Conservation (phyloP, 192 early-diverging fungal genomes). For the Fimicolochytrium jonesii region DNA sequence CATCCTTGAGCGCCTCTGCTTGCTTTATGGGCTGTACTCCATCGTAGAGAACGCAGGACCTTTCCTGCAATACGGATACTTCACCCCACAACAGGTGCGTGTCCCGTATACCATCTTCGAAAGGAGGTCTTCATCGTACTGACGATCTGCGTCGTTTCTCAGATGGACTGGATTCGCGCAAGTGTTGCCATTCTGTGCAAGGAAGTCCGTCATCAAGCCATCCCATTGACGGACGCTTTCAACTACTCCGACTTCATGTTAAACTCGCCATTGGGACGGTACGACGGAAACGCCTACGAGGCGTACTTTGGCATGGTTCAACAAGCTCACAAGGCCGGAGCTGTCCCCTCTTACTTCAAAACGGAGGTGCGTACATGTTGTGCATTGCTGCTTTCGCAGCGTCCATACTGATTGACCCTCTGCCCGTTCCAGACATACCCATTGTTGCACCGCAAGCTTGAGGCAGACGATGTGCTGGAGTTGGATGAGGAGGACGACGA, state of each 20-base stretch:
- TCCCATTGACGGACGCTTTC: constrained; percentile 83
- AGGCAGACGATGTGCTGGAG: constrained; percentile 21
- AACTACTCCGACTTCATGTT: constrained; percentile 85
- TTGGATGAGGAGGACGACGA: constrained; percentile 24
- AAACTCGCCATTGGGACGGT: constrained; percentile 82
- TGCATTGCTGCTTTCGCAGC: not conserved
- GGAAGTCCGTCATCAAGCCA: constrained; percentile 71
- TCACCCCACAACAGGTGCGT: constrained; percentile 50
- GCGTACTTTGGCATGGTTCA: constrained; percentile 84
- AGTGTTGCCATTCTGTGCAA: constrained; percentile 63
- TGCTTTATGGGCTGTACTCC: constrained; percentile 78
- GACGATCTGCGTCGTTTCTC: constrained; percentile 10
- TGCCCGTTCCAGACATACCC: constrained; percentile 16
- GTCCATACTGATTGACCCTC: not conserved
- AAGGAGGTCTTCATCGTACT: constrained; percentile 3
- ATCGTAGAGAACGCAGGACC: constrained; percentile 77
- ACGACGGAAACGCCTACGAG: constrained; percentile 71
- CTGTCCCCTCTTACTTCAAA: constrained; percentile 75
- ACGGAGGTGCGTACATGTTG: constrained; percentile 47
- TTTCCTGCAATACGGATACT: constrained; percentile 85
- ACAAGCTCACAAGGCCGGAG: constrained; percentile 62
- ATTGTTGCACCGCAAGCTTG: constrained; percentile 23
- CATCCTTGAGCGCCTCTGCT: constrained; percentile 66
- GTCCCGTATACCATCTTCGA: not conserved
- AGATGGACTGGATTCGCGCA: constrained; percentile 66